phyloP scores from a whole-genome alignment of 139 green algal genomes.

The Chlamydomonas eustigma region DNA sequence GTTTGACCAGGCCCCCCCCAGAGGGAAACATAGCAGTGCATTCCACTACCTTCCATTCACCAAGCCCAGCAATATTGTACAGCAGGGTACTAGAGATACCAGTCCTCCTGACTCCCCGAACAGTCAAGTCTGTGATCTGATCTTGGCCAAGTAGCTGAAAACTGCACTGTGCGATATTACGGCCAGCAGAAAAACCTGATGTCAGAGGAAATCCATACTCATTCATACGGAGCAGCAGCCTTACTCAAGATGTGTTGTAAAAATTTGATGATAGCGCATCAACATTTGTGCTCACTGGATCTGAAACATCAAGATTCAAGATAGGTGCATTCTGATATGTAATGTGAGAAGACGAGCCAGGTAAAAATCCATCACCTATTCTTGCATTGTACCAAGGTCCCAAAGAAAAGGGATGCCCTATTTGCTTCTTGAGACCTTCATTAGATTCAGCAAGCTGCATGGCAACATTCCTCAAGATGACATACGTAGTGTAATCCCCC shows the following conservation, averaged over 20 bases:
- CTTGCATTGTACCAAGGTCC: slow-evolving; percentile 39
- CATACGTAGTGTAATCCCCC: slow-evolving; percentile 30
- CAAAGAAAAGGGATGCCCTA: slow-evolving; percentile 13
- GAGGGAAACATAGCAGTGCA: slow-evolving; percentile 41
- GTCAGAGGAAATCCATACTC: too few species aligned
- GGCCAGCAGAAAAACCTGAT: slow-evolving; percentile 21
- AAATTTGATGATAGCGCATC: too few species aligned
- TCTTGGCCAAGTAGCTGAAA: slow-evolving; percentile 31
- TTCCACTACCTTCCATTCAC: slow-evolving; percentile 39
- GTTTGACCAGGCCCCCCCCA: slow-evolving; percentile 26
- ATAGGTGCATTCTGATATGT: not conserved
- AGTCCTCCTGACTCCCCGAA: slow-evolving; percentile 17
- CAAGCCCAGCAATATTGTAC: slow-evolving; percentile 34
- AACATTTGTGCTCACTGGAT: too few species aligned
- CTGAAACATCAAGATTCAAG: too few species aligned
- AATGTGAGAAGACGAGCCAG: not conserved
- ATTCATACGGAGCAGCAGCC: too few species aligned
- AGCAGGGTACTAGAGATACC: not conserved
- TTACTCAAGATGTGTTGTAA: too few species aligned
- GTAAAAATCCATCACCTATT: slow-evolving; percentile 18
- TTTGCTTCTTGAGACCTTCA: slow-evolving; percentile 15
- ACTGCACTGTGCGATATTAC: slow-evolving; percentile 27
- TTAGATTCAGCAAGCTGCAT: slow-evolving; percentile 12
- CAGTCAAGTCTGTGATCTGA: slow-evolving; percentile 40
- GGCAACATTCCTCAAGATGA: slow-evolving; percentile 11